Base-by-base conservation (phyloP, 2,329 filamentous ascomycete genomes). In the Westerdykella aurantiaca region DNA sequence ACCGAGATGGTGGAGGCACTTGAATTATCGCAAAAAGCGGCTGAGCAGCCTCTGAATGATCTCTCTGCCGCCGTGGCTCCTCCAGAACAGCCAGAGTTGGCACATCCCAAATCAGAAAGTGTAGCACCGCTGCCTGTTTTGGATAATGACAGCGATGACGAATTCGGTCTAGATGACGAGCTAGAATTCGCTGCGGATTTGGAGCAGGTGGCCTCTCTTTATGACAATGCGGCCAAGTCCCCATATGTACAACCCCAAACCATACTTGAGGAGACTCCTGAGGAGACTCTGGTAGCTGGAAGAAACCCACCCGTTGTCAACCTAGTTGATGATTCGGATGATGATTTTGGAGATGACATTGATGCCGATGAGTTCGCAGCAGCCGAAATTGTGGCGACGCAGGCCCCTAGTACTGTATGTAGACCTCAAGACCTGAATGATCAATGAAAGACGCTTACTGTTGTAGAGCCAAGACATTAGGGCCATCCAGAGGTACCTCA, bases 401-500 rank as follows among this genome's bases (percentile, higher is more conserved):
- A 93, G 70, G 81, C 82, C 58, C 61, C 70, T 59, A 57, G 48
- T 43, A 61, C 50, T 57, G 80, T 83, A 81, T 67, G 79, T 82
- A 73, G 66, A 53, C 56, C 55, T 49, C 43, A 7, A 35, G 44
- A 38, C 47, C 18, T 13, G 33, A 47, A 45, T 38, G 37, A 44
- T 50, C 44, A 52, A 49, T 51, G 38, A 47, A 50, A 43, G 46
- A 48, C 75, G 72, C 86, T 89, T 83, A 90, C 74, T 71, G 63
- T 69, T 70, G 67, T 72, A 74, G 79, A 86, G 85, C 80, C 77
- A 69, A 78, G 73, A 64, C 63, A 85, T 83, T 55, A 83, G 81
- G 71, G 80, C 83, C 38, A 94, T 95, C 60, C 88, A 95, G 69
- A 84, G 91, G 53, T 95, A 95, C 70, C 74, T 90, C 50, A 79